These are phyloP conservation scores for Fusarium circinatum DNA, from an alignment of 2,329 filamentous ascomycete species.

Conservation along the genomic window DNA sequence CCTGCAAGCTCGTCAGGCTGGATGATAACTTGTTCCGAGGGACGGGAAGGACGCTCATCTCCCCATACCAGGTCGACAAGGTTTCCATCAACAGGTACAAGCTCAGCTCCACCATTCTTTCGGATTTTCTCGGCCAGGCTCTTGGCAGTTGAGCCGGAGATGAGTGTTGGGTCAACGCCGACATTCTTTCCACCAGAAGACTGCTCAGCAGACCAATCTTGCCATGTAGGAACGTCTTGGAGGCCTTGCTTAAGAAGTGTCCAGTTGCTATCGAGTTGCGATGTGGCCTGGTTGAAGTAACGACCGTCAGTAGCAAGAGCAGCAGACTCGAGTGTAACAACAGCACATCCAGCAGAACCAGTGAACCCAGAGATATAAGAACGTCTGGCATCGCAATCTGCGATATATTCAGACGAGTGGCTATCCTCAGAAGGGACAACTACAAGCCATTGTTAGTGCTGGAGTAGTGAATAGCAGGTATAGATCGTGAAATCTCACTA, in stretches of 20 bases:
- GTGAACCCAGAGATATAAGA: conserved; percentile 94
- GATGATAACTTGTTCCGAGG: conserved; percentile 79
- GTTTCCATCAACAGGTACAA: conserved; percentile 82
- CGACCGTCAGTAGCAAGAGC: conserved; percentile 93
- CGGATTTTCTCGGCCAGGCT: conserved; percentile 88
- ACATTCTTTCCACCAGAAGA: conserved; percentile 88
- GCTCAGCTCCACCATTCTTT: conserved; percentile 81
- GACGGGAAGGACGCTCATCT: conserved; percentile 74
- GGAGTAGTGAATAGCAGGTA: not conserved
- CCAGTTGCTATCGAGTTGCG: conserved; percentile 94
- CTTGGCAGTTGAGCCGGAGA: conserved; percentile 71
- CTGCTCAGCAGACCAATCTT: conserved; percentile 93
- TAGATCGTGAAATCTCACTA: conserved; percentile 66
- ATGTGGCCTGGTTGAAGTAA: conserved; percentile 96
- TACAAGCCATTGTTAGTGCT: conserved; percentile 51
- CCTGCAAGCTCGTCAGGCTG: conserved; percentile 80
- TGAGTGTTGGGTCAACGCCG: conserved; percentile 88
- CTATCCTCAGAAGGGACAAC: conserved; percentile 97
- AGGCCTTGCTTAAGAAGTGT: conserved; percentile 89
- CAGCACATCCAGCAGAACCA: conserved; percentile 92
- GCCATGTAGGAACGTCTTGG: conserved; percentile 95
- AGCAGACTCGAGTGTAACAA: conserved; percentile 87
- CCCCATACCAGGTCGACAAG: conserved; percentile 94
- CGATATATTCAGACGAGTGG: conserved; percentile 98
- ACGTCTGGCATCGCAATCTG: conserved; percentile 90